Evolutionary conservation across 305 asterid genomes (phyloP).

Genomic region (Ilex paraguariensis): DNA sequence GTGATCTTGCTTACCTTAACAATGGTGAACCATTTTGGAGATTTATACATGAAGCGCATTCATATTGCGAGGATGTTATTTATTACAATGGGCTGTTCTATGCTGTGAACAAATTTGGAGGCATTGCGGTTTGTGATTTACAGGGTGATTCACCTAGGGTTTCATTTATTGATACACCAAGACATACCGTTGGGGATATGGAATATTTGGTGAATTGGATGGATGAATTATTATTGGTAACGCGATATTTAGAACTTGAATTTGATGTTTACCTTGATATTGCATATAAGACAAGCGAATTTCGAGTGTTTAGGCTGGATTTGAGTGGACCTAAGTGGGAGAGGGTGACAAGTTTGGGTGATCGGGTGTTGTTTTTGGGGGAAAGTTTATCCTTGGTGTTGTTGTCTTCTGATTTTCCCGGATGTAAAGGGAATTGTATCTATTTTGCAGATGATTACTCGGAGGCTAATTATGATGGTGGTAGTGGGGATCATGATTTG

Average conservation of each 20-base stretch:
- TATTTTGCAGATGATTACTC: constrained; percentile 72
- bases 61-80: constrained; percentile 60
- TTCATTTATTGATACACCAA: constrained; percentile 27
- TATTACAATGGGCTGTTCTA: constrained; percentile 35
- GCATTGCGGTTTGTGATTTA: constrained; percentile 49
- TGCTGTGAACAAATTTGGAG: constrained; percentile 54
- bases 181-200: constrained; percentile 47
- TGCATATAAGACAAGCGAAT: constrained; percentile 49
- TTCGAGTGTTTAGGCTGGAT: constrained; percentile 48
- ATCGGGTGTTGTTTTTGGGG: constrained; percentile 60
- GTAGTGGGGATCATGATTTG: constrained; percentile 54
- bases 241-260: constrained; percentile 49
- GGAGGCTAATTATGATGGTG: constrained; percentile 39
- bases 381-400: constrained; percentile 59
- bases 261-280: constrained; percentile 24
- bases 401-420: constrained; percentile 47
- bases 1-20: constrained; percentile 54
- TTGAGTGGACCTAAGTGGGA: constrained; percentile 46
- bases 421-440: constrained; percentile 58
- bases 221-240: constrained; percentile 41
- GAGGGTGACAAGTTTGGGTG: constrained; percentile 40
- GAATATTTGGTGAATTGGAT: constrained; percentile 70
- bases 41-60: constrained; percentile 36
- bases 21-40: constrained; percentile 44
- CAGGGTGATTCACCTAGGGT: constrained; percentile 28